Conservation (phyloP, 352 stramenopile genomes). For the Plasmopara muralis region DNA sequence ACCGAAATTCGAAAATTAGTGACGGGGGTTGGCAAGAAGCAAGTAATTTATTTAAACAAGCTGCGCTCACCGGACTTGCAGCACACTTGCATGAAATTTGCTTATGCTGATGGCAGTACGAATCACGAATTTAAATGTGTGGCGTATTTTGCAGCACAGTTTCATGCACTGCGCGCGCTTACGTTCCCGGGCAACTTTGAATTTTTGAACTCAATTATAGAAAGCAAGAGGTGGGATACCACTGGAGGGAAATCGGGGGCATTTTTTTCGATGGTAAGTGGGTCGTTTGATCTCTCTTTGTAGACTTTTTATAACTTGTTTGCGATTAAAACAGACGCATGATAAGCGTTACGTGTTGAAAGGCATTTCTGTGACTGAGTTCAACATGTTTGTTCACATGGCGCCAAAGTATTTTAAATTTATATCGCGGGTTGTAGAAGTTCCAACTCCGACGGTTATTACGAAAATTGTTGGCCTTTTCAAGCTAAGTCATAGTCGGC, state of each 20-base stretch:
- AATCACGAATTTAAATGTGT: slow-evolving; percentile 66
- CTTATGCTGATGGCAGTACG: slow-evolving; percentile 37
- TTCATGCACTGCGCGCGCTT: slow-evolving; percentile 69
- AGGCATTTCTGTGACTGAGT: slow-evolving; percentile 78
- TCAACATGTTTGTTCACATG: slow-evolving; percentile 89
- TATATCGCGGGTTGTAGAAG: slow-evolving; percentile 58
- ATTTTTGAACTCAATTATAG: slow-evolving; percentile 77
- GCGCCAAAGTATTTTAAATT: slow-evolving; percentile 85
- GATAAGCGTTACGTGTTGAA: slow-evolving; percentile 84
- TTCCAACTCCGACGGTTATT: slow-evolving; percentile 56
- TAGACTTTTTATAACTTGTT: slow-evolving; percentile 3
- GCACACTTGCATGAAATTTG: slow-evolving; percentile 78
- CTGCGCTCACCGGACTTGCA: slow-evolving; percentile 60
- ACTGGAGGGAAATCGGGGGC: slow-evolving; percentile 80
- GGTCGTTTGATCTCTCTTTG: neutral
- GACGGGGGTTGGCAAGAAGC: slow-evolving; percentile 30
- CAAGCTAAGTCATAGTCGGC: slow-evolving; percentile 59
- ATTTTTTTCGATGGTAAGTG: slow-evolving; percentile 75
- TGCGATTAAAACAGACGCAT: slow-evolving; percentile 42
- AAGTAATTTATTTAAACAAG: slow-evolving; percentile 58
- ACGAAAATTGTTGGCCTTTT: slow-evolving; percentile 82
- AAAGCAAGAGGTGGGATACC: slow-evolving; percentile 70
- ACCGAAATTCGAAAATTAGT: slow-evolving; percentile 10
- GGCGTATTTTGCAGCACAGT: slow-evolving; percentile 77
- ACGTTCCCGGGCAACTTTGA: slow-evolving; percentile 57